Conservation (phyloP, 1,139 yeast species). For the Yamadazyma mexicana region DNA sequence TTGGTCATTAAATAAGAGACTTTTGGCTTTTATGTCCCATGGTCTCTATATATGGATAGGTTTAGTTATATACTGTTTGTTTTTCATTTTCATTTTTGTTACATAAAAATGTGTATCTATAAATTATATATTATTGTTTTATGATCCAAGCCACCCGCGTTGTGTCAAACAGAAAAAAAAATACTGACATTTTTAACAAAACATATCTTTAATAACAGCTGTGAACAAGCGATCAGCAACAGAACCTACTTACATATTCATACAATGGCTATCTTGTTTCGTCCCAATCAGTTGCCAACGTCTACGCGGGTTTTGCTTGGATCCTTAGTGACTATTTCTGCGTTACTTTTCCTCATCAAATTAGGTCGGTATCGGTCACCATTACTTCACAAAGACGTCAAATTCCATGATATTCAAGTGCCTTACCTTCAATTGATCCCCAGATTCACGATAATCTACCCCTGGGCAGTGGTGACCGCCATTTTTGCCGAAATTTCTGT, state of each 20-base stretch:
- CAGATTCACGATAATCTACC: constrained; percentile 53
- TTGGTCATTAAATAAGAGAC: neutral
- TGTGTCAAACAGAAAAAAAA: neutral
- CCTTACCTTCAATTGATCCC: constrained; percentile 77
- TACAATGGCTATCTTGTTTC: constrained; percentile 13
- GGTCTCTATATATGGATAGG: constrained; percentile 11
- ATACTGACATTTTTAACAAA: no score
- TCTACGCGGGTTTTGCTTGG: constrained; percentile 32
- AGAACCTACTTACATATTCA: neutral
- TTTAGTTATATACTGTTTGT: constrained; percentile 14
- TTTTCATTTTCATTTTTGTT: constrained; percentile 7
- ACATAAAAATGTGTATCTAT: constrained; percentile 9
- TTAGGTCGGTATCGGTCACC: constrained; percentile 33
- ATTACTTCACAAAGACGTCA: constrained; percentile 9
- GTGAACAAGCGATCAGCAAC: neutral
- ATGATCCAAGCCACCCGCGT: constrained; percentile 1
- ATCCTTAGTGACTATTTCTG: constrained; percentile 23
- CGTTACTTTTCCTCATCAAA: constrained; percentile 29
- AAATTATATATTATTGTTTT: constrained; percentile 11
- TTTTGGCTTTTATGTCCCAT: no score
- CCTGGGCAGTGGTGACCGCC: constrained; percentile 77
- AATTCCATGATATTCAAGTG: constrained; percentile 43
- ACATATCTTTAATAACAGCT: neutral
- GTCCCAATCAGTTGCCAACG: constrained; percentile 21
- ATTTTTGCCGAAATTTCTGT: constrained; percentile 69